Conservation (phyloP, 176 grass and related monocot species). For the Urochloa ruziziensis region DNA sequence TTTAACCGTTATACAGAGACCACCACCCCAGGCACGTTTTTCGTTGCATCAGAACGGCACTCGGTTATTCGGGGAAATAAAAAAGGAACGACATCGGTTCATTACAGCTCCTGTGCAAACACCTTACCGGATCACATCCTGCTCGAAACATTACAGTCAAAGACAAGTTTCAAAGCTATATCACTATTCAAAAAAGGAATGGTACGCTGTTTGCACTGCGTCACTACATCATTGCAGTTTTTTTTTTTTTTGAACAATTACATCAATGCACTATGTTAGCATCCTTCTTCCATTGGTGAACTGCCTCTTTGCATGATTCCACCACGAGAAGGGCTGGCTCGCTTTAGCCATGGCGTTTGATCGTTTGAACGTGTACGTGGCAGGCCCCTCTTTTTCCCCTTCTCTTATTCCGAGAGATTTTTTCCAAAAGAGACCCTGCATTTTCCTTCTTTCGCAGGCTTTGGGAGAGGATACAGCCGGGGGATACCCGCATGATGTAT, state of each 20-base stretch:
- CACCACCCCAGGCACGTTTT: no score
- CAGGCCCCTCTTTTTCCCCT: background rate
- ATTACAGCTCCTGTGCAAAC: background rate
- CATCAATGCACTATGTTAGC: background rate
- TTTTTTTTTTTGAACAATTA: no score
- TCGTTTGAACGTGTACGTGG: background rate
- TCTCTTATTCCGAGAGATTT: constrained; percentile 4
- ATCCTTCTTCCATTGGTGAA: background rate
- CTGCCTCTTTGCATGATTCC: background rate
- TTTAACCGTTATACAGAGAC: no score
- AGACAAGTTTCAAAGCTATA: background rate
- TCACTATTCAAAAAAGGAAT: background rate
- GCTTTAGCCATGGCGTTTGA: background rate
- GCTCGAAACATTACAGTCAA: background rate
- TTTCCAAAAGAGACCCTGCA: constrained; percentile 20
- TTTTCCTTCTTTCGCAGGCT: constrained; percentile 26
- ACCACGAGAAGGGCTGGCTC: background rate
- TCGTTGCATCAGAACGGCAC: no score
- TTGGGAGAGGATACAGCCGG: background rate
- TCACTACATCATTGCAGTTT: background rate
- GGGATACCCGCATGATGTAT: background rate
- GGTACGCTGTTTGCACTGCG: background rate
- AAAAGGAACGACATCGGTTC: no score
- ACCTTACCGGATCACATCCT: background rate
- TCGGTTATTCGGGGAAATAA: no score